Base-by-base conservation (phyloP, 495 filamentous ascomycete species). In the Penicillium malachiteum region DNA sequence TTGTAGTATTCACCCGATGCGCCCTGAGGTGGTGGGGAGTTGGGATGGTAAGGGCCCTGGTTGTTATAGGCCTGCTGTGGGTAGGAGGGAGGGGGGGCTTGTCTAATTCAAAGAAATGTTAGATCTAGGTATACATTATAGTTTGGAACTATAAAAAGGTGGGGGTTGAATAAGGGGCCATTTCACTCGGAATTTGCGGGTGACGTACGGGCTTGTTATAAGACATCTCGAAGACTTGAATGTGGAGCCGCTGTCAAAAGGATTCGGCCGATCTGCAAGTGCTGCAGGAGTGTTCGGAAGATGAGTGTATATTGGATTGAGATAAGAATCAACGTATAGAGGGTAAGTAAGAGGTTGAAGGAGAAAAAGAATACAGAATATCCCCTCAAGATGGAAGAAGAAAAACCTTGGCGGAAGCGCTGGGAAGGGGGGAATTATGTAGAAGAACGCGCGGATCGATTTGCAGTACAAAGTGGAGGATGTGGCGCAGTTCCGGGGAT, bases 51-150 rank as follows among this genome's bases (percentile, higher is more conserved):
- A 55, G 58, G 56, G 56, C 60, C 64, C 16, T 41, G 44, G 21
- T 60, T 55, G 63, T 71, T 62, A 58, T 73, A 66, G 64, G 55
- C 57, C 10, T 66, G 68, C 9, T 62, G 48, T 5, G 66, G 72
- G 56, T 75, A 74, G 32, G 73, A 69, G 35, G 73, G 73, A n/a
- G 73, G 73, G 13, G n/a, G 73, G 71, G 42, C 69, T 68, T 45
- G 66, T 70, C 73, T 75, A 43, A 16, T 5, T 32, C 8, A 45
- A 7, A 26, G 21, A 26, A 1, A 26, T 30, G 53, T 62, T 59
- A 59, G 58, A 26, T 63, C 7, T 7, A n/a, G n/a, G n/a, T n/a
- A 48, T 12, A 34, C 9, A 5, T 6, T 16, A 13, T 32, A 34
- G 14, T 37, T 26, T 38, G 34, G 46, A 5, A 7, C 4, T 11